Evolutionary conservation across 768 basidiomycete species (phyloP).

Genomic region (Tulasnella calospora): DNA sequence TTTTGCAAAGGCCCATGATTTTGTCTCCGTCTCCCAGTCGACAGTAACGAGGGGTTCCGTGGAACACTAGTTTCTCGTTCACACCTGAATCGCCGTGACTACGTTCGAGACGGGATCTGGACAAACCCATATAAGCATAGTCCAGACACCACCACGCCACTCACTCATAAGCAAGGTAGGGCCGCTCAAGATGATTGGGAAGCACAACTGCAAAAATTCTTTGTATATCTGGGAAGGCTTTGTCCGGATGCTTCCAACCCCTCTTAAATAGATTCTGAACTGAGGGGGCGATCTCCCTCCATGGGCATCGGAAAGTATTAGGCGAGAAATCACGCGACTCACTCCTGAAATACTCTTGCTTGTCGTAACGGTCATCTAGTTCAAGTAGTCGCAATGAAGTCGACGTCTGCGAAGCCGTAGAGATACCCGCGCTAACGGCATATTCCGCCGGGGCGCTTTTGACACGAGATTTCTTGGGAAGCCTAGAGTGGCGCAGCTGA

Average conservation of each 20-base stretch:
- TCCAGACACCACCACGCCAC: background rate
- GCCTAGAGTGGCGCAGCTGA: background rate
- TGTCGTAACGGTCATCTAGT: background rate
- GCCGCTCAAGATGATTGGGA: background rate
- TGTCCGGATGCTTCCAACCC: slow-evolving; percentile 10
- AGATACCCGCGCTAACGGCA: background rate
- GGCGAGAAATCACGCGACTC: background rate
- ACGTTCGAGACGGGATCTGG: background rate
- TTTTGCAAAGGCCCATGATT: background rate
- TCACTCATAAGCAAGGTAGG: slow-evolving; percentile 2
- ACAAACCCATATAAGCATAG: background rate
- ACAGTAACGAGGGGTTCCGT: slow-evolving; percentile 8
- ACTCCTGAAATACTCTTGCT: background rate
- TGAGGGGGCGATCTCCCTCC: background rate
- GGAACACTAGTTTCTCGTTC: background rate
- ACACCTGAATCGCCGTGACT: background rate
- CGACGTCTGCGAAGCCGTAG: background rate
- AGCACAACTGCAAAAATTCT: background rate
- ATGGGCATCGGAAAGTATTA: background rate
- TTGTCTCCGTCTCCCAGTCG: background rate
- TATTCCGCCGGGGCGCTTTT: background rate
- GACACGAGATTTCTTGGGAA: background rate
- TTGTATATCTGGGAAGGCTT: background rate
- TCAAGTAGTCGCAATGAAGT: background rate
- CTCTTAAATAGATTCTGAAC: background rate